Percentiles rank a stretch among this genome's conserved stretches.
These are phyloP conservation scores for Didymella lethalis DNA, from an alignment of 2,329 filamentous ascomycete genomes.

Conservation along the genomic window DNA sequence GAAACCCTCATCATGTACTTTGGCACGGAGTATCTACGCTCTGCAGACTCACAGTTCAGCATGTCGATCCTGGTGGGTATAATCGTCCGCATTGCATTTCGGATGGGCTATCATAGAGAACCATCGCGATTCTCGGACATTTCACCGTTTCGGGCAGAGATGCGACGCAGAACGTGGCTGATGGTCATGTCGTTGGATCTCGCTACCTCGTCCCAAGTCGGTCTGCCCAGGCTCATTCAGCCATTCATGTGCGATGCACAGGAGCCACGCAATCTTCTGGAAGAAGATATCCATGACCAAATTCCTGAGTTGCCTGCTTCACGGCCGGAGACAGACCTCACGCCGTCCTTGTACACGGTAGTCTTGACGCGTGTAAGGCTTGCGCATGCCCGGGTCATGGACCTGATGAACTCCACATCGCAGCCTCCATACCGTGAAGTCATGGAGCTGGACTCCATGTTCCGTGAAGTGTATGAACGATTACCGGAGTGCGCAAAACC, in stretches of 20 bases:
- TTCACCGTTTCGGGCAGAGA: constrained; percentile 65
- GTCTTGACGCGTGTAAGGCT: constrained; percentile 35
- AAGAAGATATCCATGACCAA: constrained; percentile 53
- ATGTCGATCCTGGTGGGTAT: constrained; percentile 42
- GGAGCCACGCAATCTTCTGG: constrained; percentile 52
- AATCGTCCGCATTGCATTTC: constrained; percentile 45
- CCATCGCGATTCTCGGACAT: constrained; percentile 48
- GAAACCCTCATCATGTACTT: constrained; percentile 45
- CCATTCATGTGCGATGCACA: constrained; percentile 50
- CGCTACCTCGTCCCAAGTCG: constrained; percentile 49
- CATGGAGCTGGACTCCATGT: constrained; percentile 35
- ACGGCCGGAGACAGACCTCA: constrained; percentile 39
- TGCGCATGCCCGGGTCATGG: constrained; percentile 40
- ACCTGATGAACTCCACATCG: constrained; percentile 36
- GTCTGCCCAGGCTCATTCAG: constrained; percentile 51
- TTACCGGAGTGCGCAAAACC: constrained; percentile 34
- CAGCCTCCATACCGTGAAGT: constrained; percentile 42
- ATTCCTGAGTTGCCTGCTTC: constrained; percentile 43
- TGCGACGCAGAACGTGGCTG: constrained; percentile 68
- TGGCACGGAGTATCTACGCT: constrained; percentile 40
- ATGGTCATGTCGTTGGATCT: constrained; percentile 56
- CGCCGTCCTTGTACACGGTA: constrained; percentile 38
- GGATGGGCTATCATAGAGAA: constrained; percentile 57
- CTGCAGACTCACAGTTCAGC: constrained; percentile 41
- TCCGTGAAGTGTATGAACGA: constrained; percentile 34